Percentiles rank a stretch among this genome's conserved stretches.
Evolutionary conservation across 192 early-diverging fungal species (phyloP).

Genomic region (Coemansia umbellata): DNA sequence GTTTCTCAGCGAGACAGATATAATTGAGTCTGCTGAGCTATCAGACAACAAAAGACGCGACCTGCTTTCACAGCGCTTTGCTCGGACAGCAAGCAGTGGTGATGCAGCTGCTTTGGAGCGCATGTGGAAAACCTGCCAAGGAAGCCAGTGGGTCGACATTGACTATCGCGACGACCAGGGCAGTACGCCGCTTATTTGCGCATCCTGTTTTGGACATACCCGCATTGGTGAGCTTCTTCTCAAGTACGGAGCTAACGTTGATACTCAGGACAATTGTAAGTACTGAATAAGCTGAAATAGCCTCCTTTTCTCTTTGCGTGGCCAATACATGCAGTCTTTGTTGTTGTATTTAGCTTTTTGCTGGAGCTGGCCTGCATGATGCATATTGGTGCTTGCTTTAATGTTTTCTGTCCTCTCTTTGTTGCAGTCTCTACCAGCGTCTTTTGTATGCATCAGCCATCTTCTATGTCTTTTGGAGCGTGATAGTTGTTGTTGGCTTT

Average conservation of each 20-base stretch:
- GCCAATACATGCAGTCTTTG: background rate
- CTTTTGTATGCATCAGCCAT: too few relatives aligned
- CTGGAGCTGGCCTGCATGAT: background rate
- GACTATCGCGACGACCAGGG: conserved; percentile 84
- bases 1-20: conserved; percentile 33
- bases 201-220: conserved; percentile 80
- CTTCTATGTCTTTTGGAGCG: too few relatives aligned
- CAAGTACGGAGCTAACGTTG: conserved; percentile 66
- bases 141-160: conserved; percentile 63
- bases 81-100: conserved; percentile 70
- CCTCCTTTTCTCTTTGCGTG: background rate
- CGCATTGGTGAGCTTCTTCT: conserved; percentile 69
- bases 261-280: conserved; percentile 78
- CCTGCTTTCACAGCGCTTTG: conserved; percentile 62
- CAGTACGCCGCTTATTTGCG: conserved; percentile 81
- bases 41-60: conserved; percentile 54
- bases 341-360: background rate
- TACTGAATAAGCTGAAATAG: background rate
- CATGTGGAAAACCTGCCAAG: conserved; percentile 55
- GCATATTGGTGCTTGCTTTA: background rate
- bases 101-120: conserved; percentile 60
- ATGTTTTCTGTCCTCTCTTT: background rate
- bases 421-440: too few relatives aligned
- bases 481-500: too few relatives aligned
- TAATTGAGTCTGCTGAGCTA: conserved; percentile 37